phyloP scores from a whole-genome alignment of 2,329 filamentous ascomycete species.

The Aspergillus sp. region DNA sequence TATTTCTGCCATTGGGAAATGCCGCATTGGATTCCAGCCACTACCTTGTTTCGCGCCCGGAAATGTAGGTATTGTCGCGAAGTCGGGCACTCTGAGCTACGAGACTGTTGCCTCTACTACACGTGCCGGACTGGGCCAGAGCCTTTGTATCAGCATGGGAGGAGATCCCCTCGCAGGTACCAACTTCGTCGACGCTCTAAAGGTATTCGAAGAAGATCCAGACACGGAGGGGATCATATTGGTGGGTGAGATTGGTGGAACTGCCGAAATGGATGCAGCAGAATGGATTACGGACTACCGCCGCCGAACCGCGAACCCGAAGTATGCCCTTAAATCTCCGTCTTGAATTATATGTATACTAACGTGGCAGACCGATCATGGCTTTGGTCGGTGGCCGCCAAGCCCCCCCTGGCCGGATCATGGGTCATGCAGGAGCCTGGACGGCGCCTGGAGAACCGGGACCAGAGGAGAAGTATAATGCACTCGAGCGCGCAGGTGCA shows the following conservation, averaged over 20 bases:
- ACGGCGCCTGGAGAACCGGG: slow-evolving; percentile 64
- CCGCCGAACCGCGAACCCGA: slow-evolving; percentile 57
- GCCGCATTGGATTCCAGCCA: slow-evolving; percentile 74
- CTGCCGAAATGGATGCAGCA: slow-evolving; percentile 68
- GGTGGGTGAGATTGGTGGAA: slow-evolving; percentile 71
- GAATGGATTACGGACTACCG: slow-evolving; percentile 71
- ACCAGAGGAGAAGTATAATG: slow-evolving; percentile 64
- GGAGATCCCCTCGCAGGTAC: slow-evolving; percentile 75
- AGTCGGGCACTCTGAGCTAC: slow-evolving; percentile 77
- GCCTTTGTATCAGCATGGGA: slow-evolving; percentile 74
- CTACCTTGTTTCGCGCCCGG: slow-evolving; percentile 70
- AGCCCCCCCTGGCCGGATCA: slow-evolving; percentile 64
- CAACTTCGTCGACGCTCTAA: slow-evolving; percentile 69
- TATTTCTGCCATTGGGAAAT: slow-evolving; percentile 69
- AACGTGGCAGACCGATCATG: slow-evolving; percentile 62
- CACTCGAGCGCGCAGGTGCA: slow-evolving; percentile 65
- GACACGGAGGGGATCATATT: slow-evolving; percentile 71
- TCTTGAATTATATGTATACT: slow-evolving; percentile 11
- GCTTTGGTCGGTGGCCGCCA: slow-evolving; percentile 68
- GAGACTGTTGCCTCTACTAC: slow-evolving; percentile 76
- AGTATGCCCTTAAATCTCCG: slow-evolving; percentile 48
- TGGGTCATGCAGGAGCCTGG: slow-evolving; percentile 81
- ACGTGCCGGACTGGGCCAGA: slow-evolving; percentile 72
- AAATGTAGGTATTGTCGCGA: slow-evolving; percentile 73
- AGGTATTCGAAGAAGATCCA: slow-evolving; percentile 64